Evolutionary conservation across 2,329 filamentous ascomycete genomes (phyloP), one percentile per base, ranked within the genome.

Genomic region (Colletotrichum sp.): DNA sequence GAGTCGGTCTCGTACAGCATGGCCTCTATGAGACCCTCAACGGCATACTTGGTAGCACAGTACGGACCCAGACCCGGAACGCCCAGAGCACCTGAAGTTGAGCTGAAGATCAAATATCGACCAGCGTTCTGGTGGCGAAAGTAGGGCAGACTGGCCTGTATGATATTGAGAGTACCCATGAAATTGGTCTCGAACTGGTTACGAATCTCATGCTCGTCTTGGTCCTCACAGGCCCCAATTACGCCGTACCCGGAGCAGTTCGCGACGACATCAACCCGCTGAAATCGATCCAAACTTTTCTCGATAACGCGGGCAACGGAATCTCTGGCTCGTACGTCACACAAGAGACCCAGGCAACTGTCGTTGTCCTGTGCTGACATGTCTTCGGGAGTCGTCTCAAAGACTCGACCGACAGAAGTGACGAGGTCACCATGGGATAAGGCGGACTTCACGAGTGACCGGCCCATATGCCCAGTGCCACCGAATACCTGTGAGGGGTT

Each of bases 181-280:
- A 98, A 98, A 85, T 99, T 99, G 27, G 96, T 98, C 88, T 98
- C 95, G 86, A 98, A 98, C 84, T 98, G 97, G 81, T 98, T 96
- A 74, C 96, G 94, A 79, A 98, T 91, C 82, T 98, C 97, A 84
- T 96, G 93, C 83, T 98, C 95, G 84, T 98, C 96, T 86, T 98
- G 97, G 85, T 98, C 97, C 85, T 98, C 97, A 85, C 96, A 98
- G 2, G 96, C 93, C 32, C 95, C 96, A 79, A 98, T 98, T 70
- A 99, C 96, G 69, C 96, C 96, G 85, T 98, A 98, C 19, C 96
- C 96, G 15, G 95, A 96, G 86, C 96, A 98, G 84, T 98, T 98
- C 80, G 94, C 96, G 74, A 98, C 94, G 68, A 98, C 91, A 82
- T 98, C 96, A 78, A 98, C 91, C 75, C 92, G 92, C 0, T 94